These are phyloP conservation scores for Ophiostoma angusticollis DNA, from an alignment of 2,329 filamentous ascomycete species.

Conservation along the genomic window DNA sequence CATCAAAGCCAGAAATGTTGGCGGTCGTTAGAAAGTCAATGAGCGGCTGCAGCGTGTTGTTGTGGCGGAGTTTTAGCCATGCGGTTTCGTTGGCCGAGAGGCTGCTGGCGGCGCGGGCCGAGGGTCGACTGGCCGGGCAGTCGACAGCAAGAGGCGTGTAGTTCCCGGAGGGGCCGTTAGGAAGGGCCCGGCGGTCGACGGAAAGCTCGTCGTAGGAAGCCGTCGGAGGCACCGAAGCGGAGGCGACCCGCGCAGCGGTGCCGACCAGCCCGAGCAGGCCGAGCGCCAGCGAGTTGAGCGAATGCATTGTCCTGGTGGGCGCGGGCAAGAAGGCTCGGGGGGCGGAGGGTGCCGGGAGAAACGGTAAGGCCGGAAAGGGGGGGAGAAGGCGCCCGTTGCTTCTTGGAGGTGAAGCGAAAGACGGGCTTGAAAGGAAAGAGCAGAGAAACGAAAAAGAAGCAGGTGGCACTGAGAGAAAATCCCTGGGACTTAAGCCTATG, in stretches of 20 bases:
- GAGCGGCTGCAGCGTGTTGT: conserved; percentile 64
- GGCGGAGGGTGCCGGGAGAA: too few species aligned
- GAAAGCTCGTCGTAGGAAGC: neutral
- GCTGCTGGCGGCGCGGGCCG: conserved; percentile 47
- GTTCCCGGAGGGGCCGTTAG: conserved; percentile 35
- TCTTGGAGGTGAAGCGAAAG: too few species aligned
- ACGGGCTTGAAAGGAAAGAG: too few species aligned
- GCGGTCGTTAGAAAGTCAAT: conserved; percentile 57
- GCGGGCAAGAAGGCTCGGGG: neutral
- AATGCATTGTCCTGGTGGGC: neutral
- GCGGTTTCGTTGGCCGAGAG: conserved; percentile 57
- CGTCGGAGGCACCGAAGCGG: neutral
- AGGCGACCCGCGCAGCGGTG: neutral
- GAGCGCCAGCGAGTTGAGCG: neutral
- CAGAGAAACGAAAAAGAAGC: too few species aligned
- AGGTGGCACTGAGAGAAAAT: too few species aligned
- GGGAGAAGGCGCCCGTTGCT: too few species aligned
- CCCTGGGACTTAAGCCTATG: too few species aligned
- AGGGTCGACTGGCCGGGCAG: conserved; percentile 59
- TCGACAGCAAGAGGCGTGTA: conserved; percentile 58
- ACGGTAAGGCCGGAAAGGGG: too few species aligned
- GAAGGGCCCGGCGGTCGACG: conserved; percentile 20
- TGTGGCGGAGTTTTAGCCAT: conserved; percentile 62
- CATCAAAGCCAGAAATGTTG: conserved; percentile 68
- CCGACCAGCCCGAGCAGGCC: conserved; percentile 1